Conservation (phyloP, 2,329 filamentous ascomycete species). For the Monilinia fructigena region DNA sequence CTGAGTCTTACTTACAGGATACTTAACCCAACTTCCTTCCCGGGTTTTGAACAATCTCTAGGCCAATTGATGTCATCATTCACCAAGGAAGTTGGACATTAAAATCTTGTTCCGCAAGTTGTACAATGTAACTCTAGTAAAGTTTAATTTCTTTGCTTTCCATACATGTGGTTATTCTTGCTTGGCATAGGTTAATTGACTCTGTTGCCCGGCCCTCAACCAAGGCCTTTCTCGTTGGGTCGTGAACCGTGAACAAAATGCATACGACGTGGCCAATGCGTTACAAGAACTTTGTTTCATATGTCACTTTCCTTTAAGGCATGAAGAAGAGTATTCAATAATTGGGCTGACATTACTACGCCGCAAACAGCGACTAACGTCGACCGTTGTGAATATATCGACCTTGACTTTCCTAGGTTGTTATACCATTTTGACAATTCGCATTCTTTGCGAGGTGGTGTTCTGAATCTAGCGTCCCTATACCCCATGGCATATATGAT, state of each 20-base stretch:
- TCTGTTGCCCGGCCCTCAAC: background rate
- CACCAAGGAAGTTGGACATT: background rate
- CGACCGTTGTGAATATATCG: background rate
- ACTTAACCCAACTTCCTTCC: background rate
- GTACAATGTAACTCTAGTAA: background rate
- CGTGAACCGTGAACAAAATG: constrained; percentile 11
- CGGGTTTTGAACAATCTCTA: background rate
- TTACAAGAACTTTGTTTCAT: constrained; percentile 16
- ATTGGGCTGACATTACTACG: constrained; percentile 16
- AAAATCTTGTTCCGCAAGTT: background rate
- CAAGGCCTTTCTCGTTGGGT: background rate
- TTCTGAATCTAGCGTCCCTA: background rate
- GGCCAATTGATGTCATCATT: background rate
- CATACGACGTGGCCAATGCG: constrained; percentile 20
- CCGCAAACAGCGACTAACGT: background rate
- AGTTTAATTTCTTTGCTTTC: constrained; percentile 5
- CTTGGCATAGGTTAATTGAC: background rate
- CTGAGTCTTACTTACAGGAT: background rate
- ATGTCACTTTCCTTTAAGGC: background rate
- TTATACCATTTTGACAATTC: background rate
- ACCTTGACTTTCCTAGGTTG: background rate
- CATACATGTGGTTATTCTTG: background rate
- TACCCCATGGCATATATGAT: constrained; percentile 7
- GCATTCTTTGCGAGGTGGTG: background rate
- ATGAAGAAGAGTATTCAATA: background rate